Percentiles rank a stretch among this genome's conserved stretches.
Conservation (phyloP, 345 rosid genomes). For the Pistacia atlantica region DNA sequence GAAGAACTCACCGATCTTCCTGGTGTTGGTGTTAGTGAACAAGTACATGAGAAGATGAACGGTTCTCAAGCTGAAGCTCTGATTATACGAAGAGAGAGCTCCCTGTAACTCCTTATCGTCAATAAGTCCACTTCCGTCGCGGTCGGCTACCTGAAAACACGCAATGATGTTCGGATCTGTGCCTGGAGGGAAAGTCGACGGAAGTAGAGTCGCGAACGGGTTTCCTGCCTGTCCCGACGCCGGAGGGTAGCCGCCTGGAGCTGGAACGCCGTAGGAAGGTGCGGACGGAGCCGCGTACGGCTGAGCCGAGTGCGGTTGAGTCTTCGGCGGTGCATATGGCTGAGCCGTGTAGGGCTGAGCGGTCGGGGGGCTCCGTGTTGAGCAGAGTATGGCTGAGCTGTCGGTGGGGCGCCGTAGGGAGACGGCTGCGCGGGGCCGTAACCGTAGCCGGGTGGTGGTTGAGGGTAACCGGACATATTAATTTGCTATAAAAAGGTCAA, state of each 20-base stretch:
- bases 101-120: slow-evolving; percentile 91
- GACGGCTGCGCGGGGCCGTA: slow-evolving; percentile 44
- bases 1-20: slow-evolving; percentile 65
- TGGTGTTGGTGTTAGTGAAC: slow-evolving; percentile 71
- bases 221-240: slow-evolving; percentile 40
- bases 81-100: slow-evolving; percentile 76
- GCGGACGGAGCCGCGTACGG: slow-evolving; percentile 50
- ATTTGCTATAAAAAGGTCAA: no score
- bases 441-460: slow-evolving; percentile 52
- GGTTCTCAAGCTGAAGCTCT: slow-evolving; percentile 87
- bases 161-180: slow-evolving; percentile 86
- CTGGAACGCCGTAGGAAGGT: slow-evolving; percentile 34
- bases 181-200: slow-evolving; percentile 83
- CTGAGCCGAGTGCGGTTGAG: slow-evolving; percentile 36
- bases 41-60: slow-evolving; percentile 86
- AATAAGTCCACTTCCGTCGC: slow-evolving; percentile 82
- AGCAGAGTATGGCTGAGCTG: neutral
- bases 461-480: slow-evolving; percentile 54
- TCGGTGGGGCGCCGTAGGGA: slow-evolving; percentile 37
- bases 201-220: slow-evolving; percentile 73
- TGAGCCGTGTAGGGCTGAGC: slow-evolving; percentile 22
- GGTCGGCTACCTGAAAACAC: slow-evolving; percentile 80
- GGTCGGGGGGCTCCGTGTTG: slow-evolving; percentile 45
- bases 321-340: slow-evolving; percentile 33
- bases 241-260: slow-evolving; percentile 44